Evolutionary conservation across 1,284 basidiomycete species (phyloP), one percentile per base, ranked within the genome.

Genomic region (Trichosporon asahii): DNA sequence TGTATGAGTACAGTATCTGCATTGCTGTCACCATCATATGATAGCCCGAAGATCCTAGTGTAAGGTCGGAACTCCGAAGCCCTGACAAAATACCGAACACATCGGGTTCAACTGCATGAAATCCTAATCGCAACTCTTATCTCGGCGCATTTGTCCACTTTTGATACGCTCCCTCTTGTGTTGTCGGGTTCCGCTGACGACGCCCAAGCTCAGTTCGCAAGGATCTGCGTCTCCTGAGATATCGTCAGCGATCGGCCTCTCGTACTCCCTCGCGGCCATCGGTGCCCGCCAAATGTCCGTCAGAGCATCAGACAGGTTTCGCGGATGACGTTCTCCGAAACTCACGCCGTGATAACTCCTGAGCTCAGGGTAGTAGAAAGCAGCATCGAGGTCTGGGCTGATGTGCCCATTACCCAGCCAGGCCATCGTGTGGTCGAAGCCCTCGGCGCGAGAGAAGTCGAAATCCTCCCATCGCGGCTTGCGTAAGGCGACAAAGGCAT

Each of bases 391-490:
- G 14, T 67, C 31, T 21, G 63, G 63, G 14, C 65, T 44, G 9
- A 72, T 57, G 64, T 72, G 57, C 21, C 71, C 71, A 29, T 72
- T 57, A 2, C 71, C 71, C 21, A 72, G 71, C 71, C 71, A 72
- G 29, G 61, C 66, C 71, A 72, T 72, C 1, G 44, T 31, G 35
- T 69, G 57, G 21, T 53, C 31, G 68, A 68, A 72, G 11, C 55
- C 71, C 3, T 25, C n/a, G 15, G 8, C 35, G 64, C 66, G 64
- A 53, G 67, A 61, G 57, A 70, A 77, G 4, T 77, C 70, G 61
- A 68, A 81, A 67, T 81, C 80, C 68, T 82, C 80, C 77, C 77
- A 82, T 1, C 79, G 75, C 0, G 78, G 78, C 61, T 78, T n/a
- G 23, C 68, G 70, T 65, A 76, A 68, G 23, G 77, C 68, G 60